These are phyloP conservation scores for Cladobotryum protrusum DNA, from an alignment of 2,329 filamentous ascomycete genomes.

Conservation along the genomic window DNA sequence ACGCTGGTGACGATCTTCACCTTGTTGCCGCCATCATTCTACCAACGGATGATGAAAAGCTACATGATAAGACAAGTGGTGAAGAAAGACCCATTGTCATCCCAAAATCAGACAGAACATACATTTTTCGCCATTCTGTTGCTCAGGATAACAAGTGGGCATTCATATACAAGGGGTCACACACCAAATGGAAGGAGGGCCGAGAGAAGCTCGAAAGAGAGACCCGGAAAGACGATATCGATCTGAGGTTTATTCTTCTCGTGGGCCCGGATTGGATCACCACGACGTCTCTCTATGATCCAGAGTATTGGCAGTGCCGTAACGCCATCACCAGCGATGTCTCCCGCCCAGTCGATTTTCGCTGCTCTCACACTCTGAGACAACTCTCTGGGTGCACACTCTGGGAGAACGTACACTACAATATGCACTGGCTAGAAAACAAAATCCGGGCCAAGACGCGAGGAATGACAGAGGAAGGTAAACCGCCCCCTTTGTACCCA, in stretches of 20 bases:
- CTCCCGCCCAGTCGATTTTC: constrained; percentile 21
- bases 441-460: constrained; percentile 10
- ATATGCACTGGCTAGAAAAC: constrained; percentile 7
- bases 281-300: constrained; percentile 6
- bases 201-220: constrained; percentile 8
- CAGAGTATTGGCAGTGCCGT: constrained; percentile 17
- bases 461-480: constrained; percentile 7
- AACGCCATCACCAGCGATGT: constrained; percentile 21
- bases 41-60: constrained; percentile 18
- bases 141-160: constrained; percentile 16
- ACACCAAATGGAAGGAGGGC: constrained; percentile 14
- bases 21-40: constrained; percentile 28
- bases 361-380: constrained; percentile 16
- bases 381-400: constrained; percentile 17
- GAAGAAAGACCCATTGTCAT: constrained; percentile 8
- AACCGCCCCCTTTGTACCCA: not conserved
- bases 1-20: constrained; percentile 22
- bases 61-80: constrained; percentile 18
- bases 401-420: constrained; percentile 14
- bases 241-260: constrained; percentile 20
- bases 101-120: constrained; percentile 18
- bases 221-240: constrained; percentile 7
- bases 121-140: constrained; percentile 20
- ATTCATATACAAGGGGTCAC: constrained; percentile 19
- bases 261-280: constrained; percentile 21